Evolutionary conservation across 176 grass and related monocot genomes (phyloP), one percentile per base, ranked within the genome.

Genomic region (Alloteropsis semialata): DNA sequence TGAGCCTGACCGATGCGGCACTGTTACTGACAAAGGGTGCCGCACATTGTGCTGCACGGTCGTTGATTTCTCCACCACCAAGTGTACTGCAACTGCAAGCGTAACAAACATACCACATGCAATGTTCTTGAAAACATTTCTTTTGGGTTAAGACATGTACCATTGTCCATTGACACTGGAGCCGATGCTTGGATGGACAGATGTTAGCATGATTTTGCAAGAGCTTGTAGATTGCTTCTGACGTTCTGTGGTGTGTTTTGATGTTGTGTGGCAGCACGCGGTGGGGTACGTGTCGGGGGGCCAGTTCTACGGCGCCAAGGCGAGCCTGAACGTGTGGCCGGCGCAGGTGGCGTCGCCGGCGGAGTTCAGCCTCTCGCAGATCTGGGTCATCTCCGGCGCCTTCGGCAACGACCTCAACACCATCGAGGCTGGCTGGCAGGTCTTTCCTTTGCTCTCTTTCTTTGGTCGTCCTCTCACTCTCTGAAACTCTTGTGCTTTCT

Each of bases 361-460:
- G 21, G 96, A 98, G 84, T 98, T 98, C 88, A 95, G 96, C 83
- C 88, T 98, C 27, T 98, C 96, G 4, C 96, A 95, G 78, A 83
- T 98, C 55, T 98, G 96, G 96, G 74, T 98, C 84, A 98, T 98
- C 78, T 92, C 96, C 24, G 93, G 93, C 75, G 79, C 91, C 75
- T 98, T 98, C 78, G 89, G 89, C 83, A 82, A 90, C 75, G 96
- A 98, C 84, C 96, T 98, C 89, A 98, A 98, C 89, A 98, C 96
- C 86, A 85, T 98, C 64, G 96, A 98, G 84, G 96, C 96, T 5
- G 96, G 91, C 6, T 98, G 96, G 96, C 96, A 98, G 96, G 95
- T 98, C 25, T 3, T 32, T 56, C 44, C 6, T 3, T 3, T 29
- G 5, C 5, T 3, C 24, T 2, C 17, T 17, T 2, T 29, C 10